phyloP scores from a whole-genome alignment of 2,329 filamentous ascomycete species.

The Fusarium ambrosium region DNA sequence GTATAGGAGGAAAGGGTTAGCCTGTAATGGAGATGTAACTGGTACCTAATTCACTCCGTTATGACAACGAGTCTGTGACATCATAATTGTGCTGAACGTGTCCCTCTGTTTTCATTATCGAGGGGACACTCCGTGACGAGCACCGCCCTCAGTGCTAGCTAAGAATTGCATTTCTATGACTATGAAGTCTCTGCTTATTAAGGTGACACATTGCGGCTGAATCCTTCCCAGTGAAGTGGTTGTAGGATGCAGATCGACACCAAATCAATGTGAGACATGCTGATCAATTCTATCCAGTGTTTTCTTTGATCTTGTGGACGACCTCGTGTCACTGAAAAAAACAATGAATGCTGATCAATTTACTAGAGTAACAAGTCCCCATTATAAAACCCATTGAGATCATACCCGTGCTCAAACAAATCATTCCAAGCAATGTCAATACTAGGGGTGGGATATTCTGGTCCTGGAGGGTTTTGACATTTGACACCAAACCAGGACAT shows the following conservation, averaged over 20 bases:
- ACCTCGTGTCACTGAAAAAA: no score
- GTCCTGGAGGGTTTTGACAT: slow-evolving; percentile 35
- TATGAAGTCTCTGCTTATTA: background rate
- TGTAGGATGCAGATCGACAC: background rate
- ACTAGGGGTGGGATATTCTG: slow-evolving; percentile 40
- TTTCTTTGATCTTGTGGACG: no score
- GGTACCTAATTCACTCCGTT: slow-evolving; percentile 1
- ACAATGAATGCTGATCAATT: background rate
- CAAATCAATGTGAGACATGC: background rate
- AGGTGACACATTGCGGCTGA: background rate
- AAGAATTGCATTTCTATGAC: background rate
- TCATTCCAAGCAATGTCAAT: slow-evolving; percentile 45
- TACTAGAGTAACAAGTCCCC: slow-evolving; percentile 24
- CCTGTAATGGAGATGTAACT: slow-evolving; percentile 12
- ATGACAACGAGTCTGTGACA: background rate
- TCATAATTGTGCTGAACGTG: background rate
- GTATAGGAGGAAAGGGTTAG: background rate
- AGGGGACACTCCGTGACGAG: background rate
- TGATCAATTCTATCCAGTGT: background rate
- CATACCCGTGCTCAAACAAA: slow-evolving; percentile 42
- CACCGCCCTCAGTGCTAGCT: background rate
- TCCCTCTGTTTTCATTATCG: background rate
- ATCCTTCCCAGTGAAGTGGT: background rate
- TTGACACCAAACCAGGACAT: slow-evolving; percentile 46
- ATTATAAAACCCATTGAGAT: slow-evolving; percentile 35